A percentile compares a stretch with the other conserved stretches of the same genome.
Conservation (phyloP, 2,329 filamentous ascomycete genomes). For the Neoarthrinium moseri region DNA sequence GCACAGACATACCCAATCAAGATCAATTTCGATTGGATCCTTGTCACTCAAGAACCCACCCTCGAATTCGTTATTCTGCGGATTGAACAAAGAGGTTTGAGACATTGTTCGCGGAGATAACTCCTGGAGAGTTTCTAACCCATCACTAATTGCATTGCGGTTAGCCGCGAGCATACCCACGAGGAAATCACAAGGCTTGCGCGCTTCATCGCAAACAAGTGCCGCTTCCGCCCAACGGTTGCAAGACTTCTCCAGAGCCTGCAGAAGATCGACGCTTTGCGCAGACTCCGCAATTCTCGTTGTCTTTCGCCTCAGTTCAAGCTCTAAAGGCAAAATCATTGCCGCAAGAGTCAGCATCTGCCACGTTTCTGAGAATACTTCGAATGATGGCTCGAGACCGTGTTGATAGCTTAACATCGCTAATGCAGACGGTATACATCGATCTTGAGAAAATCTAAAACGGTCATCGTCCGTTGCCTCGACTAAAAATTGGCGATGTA, state of each 20-base stretch:
- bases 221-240: background rate
- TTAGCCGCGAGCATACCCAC: background rate
- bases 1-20: slow-evolving; percentile 24
- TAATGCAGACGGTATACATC: slow-evolving; percentile 25
- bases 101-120: too few species aligned
- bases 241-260: background rate
- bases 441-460: slow-evolving; percentile 16
- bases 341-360: background rate
- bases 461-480: slow-evolving; percentile 9
- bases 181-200: background rate
- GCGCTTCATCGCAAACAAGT: background rate
- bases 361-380: background rate
- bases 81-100: background rate
- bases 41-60: slow-evolving; percentile 10
- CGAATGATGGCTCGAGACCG: background rate
- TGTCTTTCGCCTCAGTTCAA: background rate
- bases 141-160: background rate
- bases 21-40: slow-evolving; percentile 17
- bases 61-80: slow-evolving; percentile 4
- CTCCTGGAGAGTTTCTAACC: too few species aligned
- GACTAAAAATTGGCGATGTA: slow-evolving; percentile 48
- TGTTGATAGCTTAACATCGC: slow-evolving; percentile 19
- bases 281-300: background rate
- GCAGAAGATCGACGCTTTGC: background rate
- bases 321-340: background rate